A percentile compares a stretch with the other conserved stretches of the same genome.
Conservation (phyloP, 495 filamentous ascomycete species). For the Pseudoneurospora amorphoporcata region DNA sequence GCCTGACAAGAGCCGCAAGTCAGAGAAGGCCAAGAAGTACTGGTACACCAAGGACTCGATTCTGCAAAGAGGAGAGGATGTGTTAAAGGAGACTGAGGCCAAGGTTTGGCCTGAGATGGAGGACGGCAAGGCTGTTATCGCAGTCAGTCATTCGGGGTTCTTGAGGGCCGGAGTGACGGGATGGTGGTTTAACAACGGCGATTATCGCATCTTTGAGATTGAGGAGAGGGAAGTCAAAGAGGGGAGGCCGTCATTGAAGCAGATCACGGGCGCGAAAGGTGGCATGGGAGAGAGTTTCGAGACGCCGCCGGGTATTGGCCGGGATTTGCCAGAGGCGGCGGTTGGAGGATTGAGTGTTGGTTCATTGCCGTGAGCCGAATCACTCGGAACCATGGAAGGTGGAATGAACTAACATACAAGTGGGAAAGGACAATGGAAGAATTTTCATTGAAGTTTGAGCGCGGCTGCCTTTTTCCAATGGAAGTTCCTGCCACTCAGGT, state of each 20-base stretch:
- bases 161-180: conserved; percentile 37
- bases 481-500: neutral
- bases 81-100: conserved; percentile 36
- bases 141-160: conserved; percentile 52
- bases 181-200: conserved; percentile 44
- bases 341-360: neutral
- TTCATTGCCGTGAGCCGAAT: neutral
- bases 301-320: neutral
- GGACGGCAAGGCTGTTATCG: conserved; percentile 41
- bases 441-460: neutral
- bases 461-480: neutral
- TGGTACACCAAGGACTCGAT: conserved; percentile 37
- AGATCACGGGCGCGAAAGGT: conserved; percentile 18
- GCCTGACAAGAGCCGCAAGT: conserved; percentile 39
- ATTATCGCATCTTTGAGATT: conserved; percentile 54
- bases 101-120: conserved; percentile 32
- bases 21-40: conserved; percentile 31
- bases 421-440: neutral
- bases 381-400: neutral
- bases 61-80: conserved; percentile 35
- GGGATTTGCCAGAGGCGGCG: neutral
- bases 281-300: conserved; percentile 15
- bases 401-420: neutral
- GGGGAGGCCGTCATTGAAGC: conserved; percentile 24
- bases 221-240: conserved; percentile 20